Conservation (phyloP, 352 stramenopile species). For the Phytopythium montanum region DNA sequence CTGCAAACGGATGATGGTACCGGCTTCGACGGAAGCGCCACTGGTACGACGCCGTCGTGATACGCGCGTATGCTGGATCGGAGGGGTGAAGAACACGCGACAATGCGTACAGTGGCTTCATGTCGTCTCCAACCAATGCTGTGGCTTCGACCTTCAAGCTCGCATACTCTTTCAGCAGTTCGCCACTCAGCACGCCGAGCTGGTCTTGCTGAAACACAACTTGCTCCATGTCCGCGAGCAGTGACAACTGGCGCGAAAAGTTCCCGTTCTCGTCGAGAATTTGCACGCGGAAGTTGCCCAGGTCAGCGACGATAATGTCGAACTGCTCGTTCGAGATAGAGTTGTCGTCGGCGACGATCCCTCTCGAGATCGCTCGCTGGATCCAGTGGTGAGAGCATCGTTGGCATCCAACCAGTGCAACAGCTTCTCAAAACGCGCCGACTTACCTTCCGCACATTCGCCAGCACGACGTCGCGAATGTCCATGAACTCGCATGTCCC, state of each 20-base stretch:
- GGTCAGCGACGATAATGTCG: constrained; percentile 58
- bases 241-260: constrained; percentile 45
- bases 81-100: constrained; percentile 40
- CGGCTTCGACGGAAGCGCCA: constrained; percentile 23
- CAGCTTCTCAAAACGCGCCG: too few species aligned
- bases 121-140: constrained; percentile 20
- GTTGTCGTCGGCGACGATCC: constrained; percentile 22
- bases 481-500: constrained; percentile 36
- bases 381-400: constrained; percentile 1
- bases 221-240: constrained; percentile 40
- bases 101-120: constrained; percentile 32
- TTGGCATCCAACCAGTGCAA: not conserved
- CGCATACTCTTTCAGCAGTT: constrained; percentile 29
- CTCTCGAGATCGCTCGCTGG: constrained; percentile 42
- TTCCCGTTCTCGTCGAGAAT: constrained; percentile 58
- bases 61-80: constrained; percentile 23
- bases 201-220: constrained; percentile 34
- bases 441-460: constrained; percentile 60
- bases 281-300: constrained; percentile 65
- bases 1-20: constrained; percentile 44
- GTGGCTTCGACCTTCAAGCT: constrained; percentile 15
- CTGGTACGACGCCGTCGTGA: constrained; percentile 26
- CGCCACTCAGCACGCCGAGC: constrained; percentile 21
- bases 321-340: constrained; percentile 63
- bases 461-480: constrained; percentile 46